Base-by-base conservation (phyloP, 495 filamentous ascomycete species). In the Beverwykella pulmonaria region DNA sequence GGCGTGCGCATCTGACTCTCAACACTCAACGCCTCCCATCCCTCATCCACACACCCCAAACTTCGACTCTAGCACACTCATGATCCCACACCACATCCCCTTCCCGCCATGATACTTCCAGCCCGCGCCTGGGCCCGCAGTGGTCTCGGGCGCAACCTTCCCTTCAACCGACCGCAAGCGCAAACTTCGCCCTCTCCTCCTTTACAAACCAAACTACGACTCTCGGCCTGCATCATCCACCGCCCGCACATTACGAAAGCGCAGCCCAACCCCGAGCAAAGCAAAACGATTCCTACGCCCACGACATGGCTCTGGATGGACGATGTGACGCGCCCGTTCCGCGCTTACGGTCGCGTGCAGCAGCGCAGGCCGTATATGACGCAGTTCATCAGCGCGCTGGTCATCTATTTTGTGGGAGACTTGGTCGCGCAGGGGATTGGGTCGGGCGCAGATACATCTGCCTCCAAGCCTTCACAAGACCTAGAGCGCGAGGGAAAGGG, bases 371-470 rank as follows among this genome's bases (percentile, higher is more conserved):
- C 93, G 7, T 91, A 89, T 73, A 75, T 82, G 9, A 96, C 91
- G 3, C 93, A 97, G 78, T 72, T 96, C 65, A 79, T 79, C 64
- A 92, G 85, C 67, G 84, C 89, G 47, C 76, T 97, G 32, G 80
- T 90, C 15, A 89, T 96, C 53, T 96, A 92, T 74, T 79, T 90
- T 17, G 84, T 84, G 44, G 91, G 92, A 15, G 93, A 97, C 75
- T 67, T 96, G 67, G 87, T 87, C 65, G 91, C 92, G 59, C 93
- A 97, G 76, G 76, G 72, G 27, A 83, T 88, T n/a, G 52, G 67
- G 55, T 26, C 66, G 32, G 60, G 68, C 25, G 46, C 20, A 34
- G 53, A 48, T 15, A 8, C 39, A 10, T 6, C 32, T n/a, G 34
- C 20, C 20, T 12, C 30, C 9, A 32, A 6, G n/a, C 2, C 26